These are phyloP conservation scores for Marsdenia floribunda DNA, from an alignment of 257 asterid species.

Conservation along the genomic window DNA sequence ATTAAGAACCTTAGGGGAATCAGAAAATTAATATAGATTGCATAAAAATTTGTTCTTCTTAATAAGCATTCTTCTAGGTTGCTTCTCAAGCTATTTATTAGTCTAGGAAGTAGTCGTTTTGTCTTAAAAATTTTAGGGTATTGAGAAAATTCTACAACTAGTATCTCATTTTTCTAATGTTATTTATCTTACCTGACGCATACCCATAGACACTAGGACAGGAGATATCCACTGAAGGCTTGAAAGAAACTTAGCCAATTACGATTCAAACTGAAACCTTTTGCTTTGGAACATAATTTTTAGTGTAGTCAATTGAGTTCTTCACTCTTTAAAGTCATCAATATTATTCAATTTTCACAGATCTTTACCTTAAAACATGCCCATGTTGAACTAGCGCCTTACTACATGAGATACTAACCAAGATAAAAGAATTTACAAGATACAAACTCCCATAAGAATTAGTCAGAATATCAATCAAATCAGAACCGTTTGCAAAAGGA, in stretches of 20 bases:
- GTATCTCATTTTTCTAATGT: not conserved
- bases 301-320: not conserved
- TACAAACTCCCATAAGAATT: not conserved
- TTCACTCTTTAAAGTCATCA: not conserved
- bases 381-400: not conserved
- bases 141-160: not conserved
- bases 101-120: not conserved
- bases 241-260: not conserved
- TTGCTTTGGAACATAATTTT: not conserved
- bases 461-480: not conserved
- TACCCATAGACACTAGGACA: not conserved
- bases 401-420: not conserved
- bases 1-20: no score
- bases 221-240: not conserved
- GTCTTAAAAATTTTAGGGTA: not conserved
- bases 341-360: not conserved
- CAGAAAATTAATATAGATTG: no score
- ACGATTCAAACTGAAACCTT: not conserved
- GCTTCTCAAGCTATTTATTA: not conserved
- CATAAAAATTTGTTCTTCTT: no score
- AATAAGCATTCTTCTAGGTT: not conserved
- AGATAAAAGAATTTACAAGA: not conserved
- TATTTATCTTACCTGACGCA: not conserved
- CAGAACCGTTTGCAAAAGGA: not conserved
- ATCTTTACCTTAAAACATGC: not conserved